phyloP scores from a whole-genome alignment of 306 rosid species.

The Pterocarpus macrocarpus region DNA sequence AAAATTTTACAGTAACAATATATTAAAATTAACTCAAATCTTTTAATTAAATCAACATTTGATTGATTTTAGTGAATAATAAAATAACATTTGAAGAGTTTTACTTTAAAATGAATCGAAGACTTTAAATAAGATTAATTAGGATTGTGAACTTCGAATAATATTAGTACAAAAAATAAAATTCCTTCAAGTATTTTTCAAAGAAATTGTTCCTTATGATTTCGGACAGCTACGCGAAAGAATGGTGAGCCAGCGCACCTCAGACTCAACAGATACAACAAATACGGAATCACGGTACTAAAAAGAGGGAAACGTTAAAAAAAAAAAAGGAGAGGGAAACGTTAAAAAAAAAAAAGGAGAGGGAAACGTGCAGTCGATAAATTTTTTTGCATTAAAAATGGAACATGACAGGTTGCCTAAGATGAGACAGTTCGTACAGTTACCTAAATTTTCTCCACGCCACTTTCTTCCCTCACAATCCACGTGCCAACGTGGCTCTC shows the following conservation, averaged over 20 bases:
- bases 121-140: too few species aligned
- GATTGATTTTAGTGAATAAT: too few species aligned
- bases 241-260: conserved; percentile 46
- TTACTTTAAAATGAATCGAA: too few species aligned
- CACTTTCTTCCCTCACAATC: conserved; percentile 34
- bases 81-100: too few species aligned
- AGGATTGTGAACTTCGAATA: too few species aligned
- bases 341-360: neutral
- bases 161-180: too few species aligned
- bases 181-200: too few species aligned
- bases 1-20: too few species aligned
- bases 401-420: conserved; percentile 42
- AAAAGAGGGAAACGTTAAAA: neutral
- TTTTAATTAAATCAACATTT: too few species aligned
- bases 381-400: conserved; percentile 12
- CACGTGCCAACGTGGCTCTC: conserved; percentile 58
- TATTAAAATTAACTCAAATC: too few species aligned
- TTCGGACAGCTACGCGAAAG: conserved; percentile 34
- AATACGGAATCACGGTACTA: conserved; percentile 47
- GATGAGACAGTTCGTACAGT: conserved; percentile 37
- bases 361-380: conserved; percentile 56
- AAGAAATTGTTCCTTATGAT: neutral
- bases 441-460: conserved; percentile 38
- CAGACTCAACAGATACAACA: neutral
- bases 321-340: conserved; percentile 43